phyloP scores from a whole-genome alignment of 1,284 basidiomycete genomes.

The Ustilago curta region DNA sequence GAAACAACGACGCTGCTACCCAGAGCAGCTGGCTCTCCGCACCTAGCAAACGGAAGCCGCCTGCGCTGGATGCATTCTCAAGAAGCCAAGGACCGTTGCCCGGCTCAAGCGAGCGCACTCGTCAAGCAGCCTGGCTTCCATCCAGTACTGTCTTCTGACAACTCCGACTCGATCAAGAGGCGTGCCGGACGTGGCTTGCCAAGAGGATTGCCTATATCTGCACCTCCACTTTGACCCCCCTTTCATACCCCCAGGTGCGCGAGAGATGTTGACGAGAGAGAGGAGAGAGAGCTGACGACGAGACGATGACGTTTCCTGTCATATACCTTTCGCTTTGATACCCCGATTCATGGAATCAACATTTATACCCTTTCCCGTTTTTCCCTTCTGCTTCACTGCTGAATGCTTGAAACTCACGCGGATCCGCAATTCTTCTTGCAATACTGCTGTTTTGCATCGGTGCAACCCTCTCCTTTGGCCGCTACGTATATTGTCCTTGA shows the following conservation, averaged over 20 bases:
- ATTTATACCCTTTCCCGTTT: conserved; percentile 11
- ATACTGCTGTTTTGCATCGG: background rate
- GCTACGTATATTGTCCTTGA: background rate
- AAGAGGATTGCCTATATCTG: conserved; percentile 1
- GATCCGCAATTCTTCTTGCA: background rate
- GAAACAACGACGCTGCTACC: background rate
- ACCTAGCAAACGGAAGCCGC: background rate
- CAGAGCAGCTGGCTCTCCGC: background rate
- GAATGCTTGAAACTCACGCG: conserved; percentile 8
- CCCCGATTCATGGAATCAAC: conserved; percentile 38
- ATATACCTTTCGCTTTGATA: conserved; percentile 51
- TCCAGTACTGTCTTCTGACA: background rate
- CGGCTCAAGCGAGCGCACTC: background rate
- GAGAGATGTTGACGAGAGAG: conserved; percentile 23
- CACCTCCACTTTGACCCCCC: background rate
- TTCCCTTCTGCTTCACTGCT: conserved; percentile 4
- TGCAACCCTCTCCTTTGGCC: conserved; percentile 3
- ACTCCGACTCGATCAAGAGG: background rate
- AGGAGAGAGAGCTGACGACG: conserved; percentile 55
- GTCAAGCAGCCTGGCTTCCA: background rate
- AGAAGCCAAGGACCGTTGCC: background rate
- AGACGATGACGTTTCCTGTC: conserved; percentile 51
- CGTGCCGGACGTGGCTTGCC: background rate
- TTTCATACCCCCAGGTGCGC: conserved; percentile 22
- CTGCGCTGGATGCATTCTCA: background rate